Percentiles rank a stretch among this genome's conserved stretches.
These are phyloP conservation scores for Ceriops zippeliana DNA, from an alignment of 345 rosid genomes.

Conservation along the genomic window DNA sequence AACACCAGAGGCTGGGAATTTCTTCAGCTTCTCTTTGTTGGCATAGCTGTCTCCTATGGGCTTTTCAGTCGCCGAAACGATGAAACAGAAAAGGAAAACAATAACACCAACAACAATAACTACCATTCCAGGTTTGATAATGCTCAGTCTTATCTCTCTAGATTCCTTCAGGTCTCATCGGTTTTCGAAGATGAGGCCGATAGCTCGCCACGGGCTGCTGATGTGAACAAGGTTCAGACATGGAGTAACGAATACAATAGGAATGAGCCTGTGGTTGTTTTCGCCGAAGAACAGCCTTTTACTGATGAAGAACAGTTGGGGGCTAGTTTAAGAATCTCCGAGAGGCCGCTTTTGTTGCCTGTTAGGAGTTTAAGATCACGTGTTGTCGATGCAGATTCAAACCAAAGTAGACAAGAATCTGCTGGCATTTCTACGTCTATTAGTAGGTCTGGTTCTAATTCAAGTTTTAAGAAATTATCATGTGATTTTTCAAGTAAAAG, in stretches of 20 bases:
- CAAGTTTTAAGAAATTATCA: conserved; percentile 40
- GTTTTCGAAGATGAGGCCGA: conserved; percentile 73
- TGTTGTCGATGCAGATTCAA: conserved; percentile 33
- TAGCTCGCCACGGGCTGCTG: conserved; percentile 33
- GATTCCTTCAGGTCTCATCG: conserved; percentile 79
- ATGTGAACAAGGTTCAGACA: conserved; percentile 50
- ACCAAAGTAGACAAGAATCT: conserved; percentile 23
- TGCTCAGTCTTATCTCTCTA: conserved; percentile 62
- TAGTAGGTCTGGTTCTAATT: conserved; percentile 29
- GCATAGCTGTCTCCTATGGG: conserved; percentile 97
- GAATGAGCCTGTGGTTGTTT: conserved; percentile 54
- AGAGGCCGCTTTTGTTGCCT: conserved; percentile 76
- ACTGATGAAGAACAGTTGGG: conserved; percentile 34
- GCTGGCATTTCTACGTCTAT: conserved; percentile 19
- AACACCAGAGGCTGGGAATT: conserved; percentile 76
- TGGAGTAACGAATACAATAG: conserved; percentile 70
- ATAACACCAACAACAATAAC: background rate
- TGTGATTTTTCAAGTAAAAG: conserved; percentile 18
- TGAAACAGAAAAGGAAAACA: conserved; percentile 44
- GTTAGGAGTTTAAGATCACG: conserved; percentile 73
- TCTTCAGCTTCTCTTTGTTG: conserved; percentile 85
- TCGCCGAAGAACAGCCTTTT: conserved; percentile 39
- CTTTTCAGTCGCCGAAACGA: conserved; percentile 69
- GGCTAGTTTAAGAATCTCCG: conserved; percentile 34
- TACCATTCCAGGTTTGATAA: conserved; percentile 41